Conservation (phyloP, 176 grass and related monocot genomes). For the Alopecurus myosuroides region DNA sequence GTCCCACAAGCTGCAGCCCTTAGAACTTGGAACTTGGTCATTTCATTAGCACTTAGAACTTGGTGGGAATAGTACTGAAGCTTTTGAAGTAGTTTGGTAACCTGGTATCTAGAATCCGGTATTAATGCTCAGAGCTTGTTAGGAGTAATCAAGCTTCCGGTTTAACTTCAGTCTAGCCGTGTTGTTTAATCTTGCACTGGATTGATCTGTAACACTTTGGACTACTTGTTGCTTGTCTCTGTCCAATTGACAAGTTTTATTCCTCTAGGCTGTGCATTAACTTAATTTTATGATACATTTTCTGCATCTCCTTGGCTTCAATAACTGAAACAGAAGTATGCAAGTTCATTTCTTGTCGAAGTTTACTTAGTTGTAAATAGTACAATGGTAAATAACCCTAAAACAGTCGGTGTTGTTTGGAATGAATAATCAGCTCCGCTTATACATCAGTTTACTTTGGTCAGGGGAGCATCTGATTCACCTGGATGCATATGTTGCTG, state of each 20-base stretch:
- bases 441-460: not conserved
- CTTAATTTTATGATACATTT: not conserved
- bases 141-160: not conserved
- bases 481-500: not conserved
- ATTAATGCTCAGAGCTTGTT: not conserved
- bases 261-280: not conserved
- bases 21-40: not conserved
- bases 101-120: not conserved
- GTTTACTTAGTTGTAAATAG: not conserved
- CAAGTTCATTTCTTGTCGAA: not conserved
- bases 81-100: not conserved
- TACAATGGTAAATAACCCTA: not conserved
- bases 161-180: not conserved
- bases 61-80: not conserved
- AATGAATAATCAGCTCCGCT: not conserved
- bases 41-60: not conserved
- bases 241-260: not conserved
- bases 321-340: not conserved
- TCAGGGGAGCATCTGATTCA: not conserved
- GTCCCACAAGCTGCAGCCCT: not conserved
- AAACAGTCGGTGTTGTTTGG: not conserved
- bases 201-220: not conserved
- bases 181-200: not conserved
- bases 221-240: not conserved
- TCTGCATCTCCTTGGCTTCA: not conserved